Conservation (phyloP, 306 rosid genomes). For the Hippophae rhamnoides region DNA sequence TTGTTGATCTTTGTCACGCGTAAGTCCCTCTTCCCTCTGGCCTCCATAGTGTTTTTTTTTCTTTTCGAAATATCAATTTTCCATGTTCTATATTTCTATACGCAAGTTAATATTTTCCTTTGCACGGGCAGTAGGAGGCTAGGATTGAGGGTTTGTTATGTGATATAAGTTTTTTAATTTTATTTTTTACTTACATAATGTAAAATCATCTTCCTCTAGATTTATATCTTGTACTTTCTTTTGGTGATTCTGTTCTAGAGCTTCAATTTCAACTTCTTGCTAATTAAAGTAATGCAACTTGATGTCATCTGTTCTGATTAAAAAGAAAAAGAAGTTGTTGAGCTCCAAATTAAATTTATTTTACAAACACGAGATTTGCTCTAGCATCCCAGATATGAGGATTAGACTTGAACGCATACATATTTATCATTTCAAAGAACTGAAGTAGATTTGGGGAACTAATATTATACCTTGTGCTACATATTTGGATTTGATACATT, state of each 20-base stretch:
- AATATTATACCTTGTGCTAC: neutral
- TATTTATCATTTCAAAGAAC: neutral
- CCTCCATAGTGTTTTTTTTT: neutral
- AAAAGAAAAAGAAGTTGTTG: neutral
- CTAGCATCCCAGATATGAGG: neutral
- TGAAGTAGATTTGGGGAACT: neutral
- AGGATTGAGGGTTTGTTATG: too few species aligned
- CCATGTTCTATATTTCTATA: too few species aligned
- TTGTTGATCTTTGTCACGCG: slow-evolving; percentile 87
- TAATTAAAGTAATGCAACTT: slow-evolving; percentile 6
- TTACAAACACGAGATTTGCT: too few species aligned
- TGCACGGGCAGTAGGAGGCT: too few species aligned
- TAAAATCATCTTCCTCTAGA: neutral
- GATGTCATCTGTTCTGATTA: slow-evolving; percentile 2
- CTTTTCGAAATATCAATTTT: neutral
- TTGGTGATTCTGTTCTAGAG: neutral
- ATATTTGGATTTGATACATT: neutral
- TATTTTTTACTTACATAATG: too few species aligned
- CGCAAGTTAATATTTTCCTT: too few species aligned
- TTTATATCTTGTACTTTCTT: neutral
- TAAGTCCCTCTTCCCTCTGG: slow-evolving; percentile 26
- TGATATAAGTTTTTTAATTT: too few species aligned
- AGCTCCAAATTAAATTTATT: too few species aligned
- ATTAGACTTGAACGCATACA: neutral
- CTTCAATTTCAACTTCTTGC: slow-evolving; percentile 8